These are phyloP conservation scores for Hippophae tibetana DNA, from an alignment of 306 rosid species.

Conservation along the genomic window DNA sequence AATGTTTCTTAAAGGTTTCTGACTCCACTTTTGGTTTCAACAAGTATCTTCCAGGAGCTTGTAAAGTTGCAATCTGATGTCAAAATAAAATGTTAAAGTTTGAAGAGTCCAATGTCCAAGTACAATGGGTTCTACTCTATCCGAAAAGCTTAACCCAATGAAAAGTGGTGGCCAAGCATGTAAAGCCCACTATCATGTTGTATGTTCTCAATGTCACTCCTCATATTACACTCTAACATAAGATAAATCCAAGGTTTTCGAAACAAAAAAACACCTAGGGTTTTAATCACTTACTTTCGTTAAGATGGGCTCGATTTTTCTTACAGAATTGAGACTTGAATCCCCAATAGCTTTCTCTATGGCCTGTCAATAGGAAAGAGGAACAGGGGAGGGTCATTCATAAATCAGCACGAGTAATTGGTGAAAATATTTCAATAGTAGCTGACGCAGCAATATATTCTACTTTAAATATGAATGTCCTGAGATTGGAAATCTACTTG, in stretches of 20 bases:
- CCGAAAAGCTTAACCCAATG: too few species aligned
- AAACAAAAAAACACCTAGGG: constrained; percentile 19
- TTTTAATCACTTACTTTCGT: constrained; percentile 36
- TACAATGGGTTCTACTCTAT: too few species aligned
- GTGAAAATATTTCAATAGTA: background rate
- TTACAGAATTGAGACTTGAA: constrained; percentile 47
- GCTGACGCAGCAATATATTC: constrained; percentile 1
- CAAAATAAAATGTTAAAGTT: constrained; percentile 15
- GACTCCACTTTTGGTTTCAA: constrained; percentile 56
- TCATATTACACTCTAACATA: too few species aligned
- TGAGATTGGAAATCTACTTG: background rate
- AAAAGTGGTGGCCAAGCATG: too few species aligned
- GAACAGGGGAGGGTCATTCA: background rate
- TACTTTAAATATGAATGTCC: background rate
- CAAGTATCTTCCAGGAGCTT: constrained; percentile 66
- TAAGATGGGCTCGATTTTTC: constrained; percentile 64
- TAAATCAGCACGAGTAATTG: constrained; percentile 11
- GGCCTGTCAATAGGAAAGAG: constrained; percentile 31
- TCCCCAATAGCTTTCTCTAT: constrained; percentile 85
- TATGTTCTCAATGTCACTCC: too few species aligned
- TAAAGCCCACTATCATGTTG: too few species aligned
- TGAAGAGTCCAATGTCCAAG: too few species aligned
- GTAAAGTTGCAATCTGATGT: constrained; percentile 68
- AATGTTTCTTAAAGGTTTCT: constrained; percentile 59
- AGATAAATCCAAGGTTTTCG: too few species aligned